These are phyloP conservation scores for Botryosphaeria dothidea DNA, from an alignment of 2,329 filamentous ascomycete genomes.

Conservation along the genomic window DNA sequence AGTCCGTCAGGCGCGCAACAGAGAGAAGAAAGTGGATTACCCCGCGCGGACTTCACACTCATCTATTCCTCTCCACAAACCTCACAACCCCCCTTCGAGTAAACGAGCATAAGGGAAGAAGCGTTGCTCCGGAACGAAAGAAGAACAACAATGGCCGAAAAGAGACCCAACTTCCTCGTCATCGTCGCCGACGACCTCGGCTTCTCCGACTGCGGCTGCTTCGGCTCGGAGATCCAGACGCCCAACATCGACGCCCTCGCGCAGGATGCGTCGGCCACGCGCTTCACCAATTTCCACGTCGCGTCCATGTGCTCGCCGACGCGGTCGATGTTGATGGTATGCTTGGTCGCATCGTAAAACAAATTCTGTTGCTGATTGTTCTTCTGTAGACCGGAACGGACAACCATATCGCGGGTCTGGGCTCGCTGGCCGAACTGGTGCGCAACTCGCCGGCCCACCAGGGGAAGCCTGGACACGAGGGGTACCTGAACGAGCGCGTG, in stretches of 20 bases:
- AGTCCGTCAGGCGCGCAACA: not conserved
- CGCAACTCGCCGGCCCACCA: slow-evolving; percentile 55
- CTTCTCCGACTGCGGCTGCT: slow-evolving; percentile 60
- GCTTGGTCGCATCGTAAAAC: too few relatives aligned
- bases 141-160: not conserved
- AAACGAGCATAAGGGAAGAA: not conserved
- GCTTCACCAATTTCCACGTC: slow-evolving; percentile 66
- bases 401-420: slow-evolving; percentile 60
- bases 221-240: slow-evolving; percentile 62
- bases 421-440: slow-evolving; percentile 43
- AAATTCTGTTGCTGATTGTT: slow-evolving; percentile 20
- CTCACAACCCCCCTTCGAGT: too few relatives aligned
- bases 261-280: slow-evolving; percentile 48
- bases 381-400: slow-evolving; percentile 56
- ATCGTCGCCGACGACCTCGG: slow-evolving; percentile 62
- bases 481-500: slow-evolving; percentile 62
- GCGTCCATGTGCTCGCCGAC: slow-evolving; percentile 66
- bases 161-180: slow-evolving; percentile 61
- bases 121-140: too few relatives aligned
- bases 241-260: slow-evolving; percentile 58
- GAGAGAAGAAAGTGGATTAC: not conserved
- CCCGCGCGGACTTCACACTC: not conserved
- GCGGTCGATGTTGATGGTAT: slow-evolving; percentile 62
- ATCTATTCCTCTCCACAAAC: not conserved
- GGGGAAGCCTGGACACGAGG: slow-evolving; percentile 63